Evolutionary conservation across 495 filamentous ascomycete species (phyloP).

Genomic region (Penicillium angulare): DNA sequence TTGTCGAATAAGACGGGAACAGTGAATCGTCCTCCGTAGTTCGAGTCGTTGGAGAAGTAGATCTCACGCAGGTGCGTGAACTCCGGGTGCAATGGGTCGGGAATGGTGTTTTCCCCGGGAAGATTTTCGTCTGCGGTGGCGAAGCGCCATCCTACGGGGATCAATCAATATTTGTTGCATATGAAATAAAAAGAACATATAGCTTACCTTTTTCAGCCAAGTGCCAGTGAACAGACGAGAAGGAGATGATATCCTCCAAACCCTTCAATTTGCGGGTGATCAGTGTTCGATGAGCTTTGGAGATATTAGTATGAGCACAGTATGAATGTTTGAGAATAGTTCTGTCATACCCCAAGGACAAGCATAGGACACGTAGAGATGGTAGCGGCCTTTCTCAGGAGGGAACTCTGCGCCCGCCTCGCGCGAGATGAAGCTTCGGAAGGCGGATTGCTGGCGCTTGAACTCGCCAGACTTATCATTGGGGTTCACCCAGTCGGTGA

Average conservation of each 20-base stretch:
- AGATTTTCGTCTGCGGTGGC: slow-evolving; percentile 61
- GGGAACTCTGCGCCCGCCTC: slow-evolving; percentile 62
- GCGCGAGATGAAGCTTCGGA: slow-evolving; percentile 70
- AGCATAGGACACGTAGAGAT: slow-evolving; percentile 72
- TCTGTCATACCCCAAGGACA: slow-evolving; percentile 62
- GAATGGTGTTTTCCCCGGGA: slow-evolving; percentile 54
- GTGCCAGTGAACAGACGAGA: slow-evolving; percentile 68
- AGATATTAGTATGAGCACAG: neutral
- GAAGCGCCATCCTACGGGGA: slow-evolving; percentile 72
- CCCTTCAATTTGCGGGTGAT: slow-evolving; percentile 68
- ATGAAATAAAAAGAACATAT: neutral
- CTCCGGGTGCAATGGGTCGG: slow-evolving; percentile 51
- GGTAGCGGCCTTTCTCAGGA: slow-evolving; percentile 65
- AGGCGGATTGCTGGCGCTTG: slow-evolving; percentile 72
- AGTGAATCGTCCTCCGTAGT: slow-evolving; percentile 60
- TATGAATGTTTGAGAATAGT: neutral
- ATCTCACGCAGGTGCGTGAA: slow-evolving; percentile 59
- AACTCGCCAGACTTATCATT: slow-evolving; percentile 81
- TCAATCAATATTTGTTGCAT: neutral
- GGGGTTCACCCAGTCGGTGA: slow-evolving; percentile 81
- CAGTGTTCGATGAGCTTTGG: slow-evolving; percentile 60
- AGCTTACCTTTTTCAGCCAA: slow-evolving; percentile 56
- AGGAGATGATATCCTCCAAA: slow-evolving; percentile 63
- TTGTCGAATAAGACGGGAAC: slow-evolving; percentile 65
- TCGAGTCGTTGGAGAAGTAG: slow-evolving; percentile 59